phyloP scores from a whole-genome alignment of 2,329 filamentous ascomycete species.

The Parastagonospora nodorum region DNA sequence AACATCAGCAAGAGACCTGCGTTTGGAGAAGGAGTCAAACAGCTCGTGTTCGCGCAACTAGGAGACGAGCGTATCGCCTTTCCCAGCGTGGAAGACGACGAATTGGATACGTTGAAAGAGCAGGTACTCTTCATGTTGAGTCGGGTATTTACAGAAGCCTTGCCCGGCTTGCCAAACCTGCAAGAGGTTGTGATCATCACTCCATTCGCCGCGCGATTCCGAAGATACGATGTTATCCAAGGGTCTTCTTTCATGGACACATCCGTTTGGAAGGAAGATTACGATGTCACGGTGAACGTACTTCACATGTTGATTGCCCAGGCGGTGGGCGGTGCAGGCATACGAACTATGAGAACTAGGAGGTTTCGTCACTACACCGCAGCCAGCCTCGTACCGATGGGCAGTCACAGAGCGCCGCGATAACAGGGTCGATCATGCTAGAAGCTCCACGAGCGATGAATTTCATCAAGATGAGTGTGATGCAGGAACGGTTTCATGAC shows the following conservation, averaged over 20 bases:
- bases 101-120: not conserved
- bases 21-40: constrained; percentile 2
- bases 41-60: not conserved
- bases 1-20: constrained; percentile 5
- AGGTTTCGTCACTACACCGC: too few species aligned
- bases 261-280: not conserved
- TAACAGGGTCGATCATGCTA: too few species aligned
- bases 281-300: not conserved
- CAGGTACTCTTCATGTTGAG: not conserved
- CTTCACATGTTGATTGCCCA: too few species aligned
- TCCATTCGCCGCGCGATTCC: constrained; percentile 3
- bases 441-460: not conserved
- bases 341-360: too few species aligned
- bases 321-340: too few species aligned
- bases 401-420: too few species aligned
- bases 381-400: too few species aligned
- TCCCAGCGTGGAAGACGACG: not conserved
- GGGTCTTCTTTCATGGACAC: not conserved
- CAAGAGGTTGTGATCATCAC: constrained; percentile 3
- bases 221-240: not conserved
- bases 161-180: not conserved
- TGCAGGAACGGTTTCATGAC: not conserved
- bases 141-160: not conserved
- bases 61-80: not conserved
- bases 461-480: not conserved